Base-by-base conservation (phyloP, 257 asterid species). In the Nicotiana sylvestris region DNA sequence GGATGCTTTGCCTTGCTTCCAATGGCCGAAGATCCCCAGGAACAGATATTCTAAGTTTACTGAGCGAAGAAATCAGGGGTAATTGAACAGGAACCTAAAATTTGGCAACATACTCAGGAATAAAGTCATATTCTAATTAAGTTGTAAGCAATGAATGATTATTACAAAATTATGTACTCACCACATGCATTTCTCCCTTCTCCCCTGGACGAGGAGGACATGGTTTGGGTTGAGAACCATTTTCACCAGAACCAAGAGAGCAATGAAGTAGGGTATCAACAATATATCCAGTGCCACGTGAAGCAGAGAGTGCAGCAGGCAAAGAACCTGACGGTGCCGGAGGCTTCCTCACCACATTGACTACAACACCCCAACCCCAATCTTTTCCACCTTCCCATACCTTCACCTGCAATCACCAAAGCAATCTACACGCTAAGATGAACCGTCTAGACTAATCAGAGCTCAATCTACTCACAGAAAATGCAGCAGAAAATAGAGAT, bases 321-420 rank as follows among this genome's bases (percentile, higher is more conserved):
- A 96, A 57, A 86, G 97, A 94, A 85, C 97, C 91, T 49, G 90
- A 90, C 30, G 92, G 81, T 66, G 90, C 87, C n/a, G 92, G 84
- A 43, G 94, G 83, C 83, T 84, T 93, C 85, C 92, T 96, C 77
- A 94, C 95, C 89, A 96, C 99, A 87, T 96, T 94, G 85, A 96
- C 97, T 78, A 93, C 98, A 78, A 94, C 94, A 77, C 98, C 98
- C 99, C 99, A 96, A 81, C 99, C 99, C 99, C 99, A 96, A 88
- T 96, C 97, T 43, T 92, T 96, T 83, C 95, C 97, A 64, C 98
- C 98, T 88, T 94, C 98, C 84, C 97, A 92, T 74, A 96, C 92
- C 89, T 90, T 96, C 55, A 96, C 93, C 98, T 96, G 91, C 77
- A 82, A 83, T 84, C 64, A 33, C 78, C 83, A 86, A 66, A 1